Evolutionary conservation across 2,329 filamentous ascomycete species (phyloP).

Genomic region (Alternaria sp.): DNA sequence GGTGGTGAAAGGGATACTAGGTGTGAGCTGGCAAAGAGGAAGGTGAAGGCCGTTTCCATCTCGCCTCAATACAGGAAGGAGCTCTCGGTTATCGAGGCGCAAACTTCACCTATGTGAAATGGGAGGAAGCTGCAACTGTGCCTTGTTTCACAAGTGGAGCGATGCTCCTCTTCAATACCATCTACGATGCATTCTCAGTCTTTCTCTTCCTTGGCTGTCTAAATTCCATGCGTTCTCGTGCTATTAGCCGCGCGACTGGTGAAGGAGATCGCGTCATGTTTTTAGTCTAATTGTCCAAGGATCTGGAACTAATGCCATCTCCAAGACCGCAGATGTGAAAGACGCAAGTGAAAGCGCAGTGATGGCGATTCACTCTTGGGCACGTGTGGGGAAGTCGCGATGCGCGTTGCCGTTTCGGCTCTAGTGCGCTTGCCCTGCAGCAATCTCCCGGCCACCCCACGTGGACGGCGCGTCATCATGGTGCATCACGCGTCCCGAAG

Average conservation of each 20-base stretch:
- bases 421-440: conserved; percentile 5
- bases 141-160: neutral
- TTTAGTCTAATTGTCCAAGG: accelerated
- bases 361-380: neutral
- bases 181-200: neutral
- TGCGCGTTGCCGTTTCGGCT: neutral
- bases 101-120: neutral
- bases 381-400: neutral
- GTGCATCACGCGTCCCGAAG: conserved; percentile 8
- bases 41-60: neutral
- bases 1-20: neutral
- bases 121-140: neutral
- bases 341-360: neutral
- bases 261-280: neutral
- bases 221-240: neutral
- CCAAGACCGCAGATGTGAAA: neutral
- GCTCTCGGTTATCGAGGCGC: neutral
- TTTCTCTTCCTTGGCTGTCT: neutral
- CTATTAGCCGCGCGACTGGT: neutral
- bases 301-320: neutral
- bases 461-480: conserved; percentile 14
- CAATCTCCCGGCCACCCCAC: neutral
- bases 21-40: neutral
- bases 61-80: neutral
- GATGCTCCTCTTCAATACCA: neutral